These are phyloP conservation scores for Cantharellus cinnabarinus DNA, from an alignment of 768 basidiomycete genomes.

Conservation along the genomic window DNA sequence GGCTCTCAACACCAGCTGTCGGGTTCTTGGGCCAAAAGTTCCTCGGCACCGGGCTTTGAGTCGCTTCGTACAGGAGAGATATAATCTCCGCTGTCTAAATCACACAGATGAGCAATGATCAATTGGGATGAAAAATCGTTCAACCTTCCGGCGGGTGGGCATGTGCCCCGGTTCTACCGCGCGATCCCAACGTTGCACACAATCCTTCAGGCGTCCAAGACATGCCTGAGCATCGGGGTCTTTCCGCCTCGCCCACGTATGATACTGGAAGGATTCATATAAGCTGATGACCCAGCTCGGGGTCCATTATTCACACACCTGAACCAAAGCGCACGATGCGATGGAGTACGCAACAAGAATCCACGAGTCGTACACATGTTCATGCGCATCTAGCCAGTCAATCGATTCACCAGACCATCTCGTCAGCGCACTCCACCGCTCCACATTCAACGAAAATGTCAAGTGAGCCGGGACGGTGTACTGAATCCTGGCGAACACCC, in stretches of 20 bases:
- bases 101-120: not conserved
- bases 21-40: conserved; percentile 34
- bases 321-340: conserved; percentile 75
- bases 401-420: conserved; percentile 58
- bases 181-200: conserved; percentile 71
- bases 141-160: conserved; percentile 72
- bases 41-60: conserved; percentile 38
- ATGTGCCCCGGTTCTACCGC: conserved; percentile 82
- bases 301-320: conserved; percentile 30
- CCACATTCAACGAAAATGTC: conserved; percentile 64
- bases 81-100: conserved; percentile 80
- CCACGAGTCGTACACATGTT: conserved; percentile 70
- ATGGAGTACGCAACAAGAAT: conserved; percentile 70
- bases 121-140: conserved; percentile 15
- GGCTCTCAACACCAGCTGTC: conserved; percentile 34
- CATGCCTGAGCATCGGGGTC: conserved; percentile 55
- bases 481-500: conserved; percentile 94
- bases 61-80: conserved; percentile 75
- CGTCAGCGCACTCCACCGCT: conserved; percentile 59
- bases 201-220: conserved; percentile 63
- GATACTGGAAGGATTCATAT: conserved; percentile 38
- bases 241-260: conserved; percentile 74
- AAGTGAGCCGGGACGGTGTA: conserved; percentile 81
- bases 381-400: conserved; percentile 75
- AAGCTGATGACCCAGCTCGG: not conserved